Conservation (phyloP, 2,329 filamentous ascomycete species). For the Cladorrhinum sp. region DNA sequence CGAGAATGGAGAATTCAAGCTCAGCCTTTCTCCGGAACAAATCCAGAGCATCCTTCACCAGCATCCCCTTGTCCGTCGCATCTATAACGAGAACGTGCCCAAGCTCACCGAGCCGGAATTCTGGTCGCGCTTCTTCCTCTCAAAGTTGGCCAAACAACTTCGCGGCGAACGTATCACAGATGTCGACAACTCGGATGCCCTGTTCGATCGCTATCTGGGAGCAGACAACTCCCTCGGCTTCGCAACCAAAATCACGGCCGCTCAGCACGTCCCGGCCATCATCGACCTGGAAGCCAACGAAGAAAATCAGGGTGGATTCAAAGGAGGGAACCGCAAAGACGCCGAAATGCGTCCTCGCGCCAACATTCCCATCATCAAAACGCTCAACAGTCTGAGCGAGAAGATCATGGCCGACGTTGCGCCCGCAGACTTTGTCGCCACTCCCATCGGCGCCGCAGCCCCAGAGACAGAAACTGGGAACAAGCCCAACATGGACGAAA, state of each 20-base stretch:
- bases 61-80: constrained; percentile 82
- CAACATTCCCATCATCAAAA: constrained; percentile 84
- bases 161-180: constrained; percentile 84
- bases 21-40: constrained; percentile 87
- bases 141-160: constrained; percentile 83
- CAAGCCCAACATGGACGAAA: constrained; percentile 53
- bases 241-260: constrained; percentile 49
- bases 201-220: constrained; percentile 84
- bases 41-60: constrained; percentile 90
- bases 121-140: constrained; percentile 93
- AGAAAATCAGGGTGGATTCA: constrained; percentile 84
- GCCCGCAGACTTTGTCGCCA: constrained; percentile 68
- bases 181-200: constrained; percentile 68
- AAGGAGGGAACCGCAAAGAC: constrained; percentile 80
- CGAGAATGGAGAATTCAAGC: constrained; percentile 69
- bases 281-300: constrained; percentile 94
- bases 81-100: constrained; percentile 91
- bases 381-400: constrained; percentile 85
- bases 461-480: not conserved
- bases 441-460: constrained; percentile 55
- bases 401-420: constrained; percentile 89
- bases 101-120: constrained; percentile 77
- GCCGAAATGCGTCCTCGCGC: constrained; percentile 80
- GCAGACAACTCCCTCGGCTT: constrained; percentile 60
- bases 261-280: constrained; percentile 75